Evolutionary conservation across 768 basidiomycete genomes (phyloP).

Genomic region (Amanita jacksonii): DNA sequence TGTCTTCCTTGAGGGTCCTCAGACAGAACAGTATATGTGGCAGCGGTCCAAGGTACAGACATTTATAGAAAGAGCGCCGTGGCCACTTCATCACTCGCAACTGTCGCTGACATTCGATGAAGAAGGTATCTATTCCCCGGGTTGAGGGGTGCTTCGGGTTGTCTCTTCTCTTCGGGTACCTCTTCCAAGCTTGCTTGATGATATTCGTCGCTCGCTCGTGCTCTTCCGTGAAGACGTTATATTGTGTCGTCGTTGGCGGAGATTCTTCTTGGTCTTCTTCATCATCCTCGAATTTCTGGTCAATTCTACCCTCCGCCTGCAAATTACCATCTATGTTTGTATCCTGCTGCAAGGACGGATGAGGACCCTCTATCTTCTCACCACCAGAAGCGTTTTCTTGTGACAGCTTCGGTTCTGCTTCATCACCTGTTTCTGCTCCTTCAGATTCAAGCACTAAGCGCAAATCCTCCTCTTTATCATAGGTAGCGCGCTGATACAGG

Average conservation of each 20-base stretch:
- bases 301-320: too few relatives aligned
- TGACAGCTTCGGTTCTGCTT: too few relatives aligned
- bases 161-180: neutral
- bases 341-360: neutral
- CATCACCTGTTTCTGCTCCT: too few relatives aligned
- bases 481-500: slow-evolving; percentile 10
- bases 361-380: too few relatives aligned
- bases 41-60: slow-evolving; percentile 28
- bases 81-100: slow-evolving; percentile 20
- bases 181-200: neutral
- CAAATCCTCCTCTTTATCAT: slow-evolving; percentile 13
- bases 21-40: slow-evolving; percentile 33
- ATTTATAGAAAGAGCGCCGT: slow-evolving; percentile 20
- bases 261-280: neutral
- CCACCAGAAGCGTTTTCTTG: too few relatives aligned
- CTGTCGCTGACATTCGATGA: slow-evolving; percentile 19
- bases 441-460: neutral
- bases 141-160: neutral
- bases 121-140: slow-evolving; percentile 13
- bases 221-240: neutral
- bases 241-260: neutral
- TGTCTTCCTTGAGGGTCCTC: slow-evolving; percentile 20
- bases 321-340: neutral
- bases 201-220: neutral
- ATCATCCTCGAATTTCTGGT: neutral